phyloP scores from a whole-genome alignment of 139 green algal genomes.

The Diplosphaera chodatii region DNA sequence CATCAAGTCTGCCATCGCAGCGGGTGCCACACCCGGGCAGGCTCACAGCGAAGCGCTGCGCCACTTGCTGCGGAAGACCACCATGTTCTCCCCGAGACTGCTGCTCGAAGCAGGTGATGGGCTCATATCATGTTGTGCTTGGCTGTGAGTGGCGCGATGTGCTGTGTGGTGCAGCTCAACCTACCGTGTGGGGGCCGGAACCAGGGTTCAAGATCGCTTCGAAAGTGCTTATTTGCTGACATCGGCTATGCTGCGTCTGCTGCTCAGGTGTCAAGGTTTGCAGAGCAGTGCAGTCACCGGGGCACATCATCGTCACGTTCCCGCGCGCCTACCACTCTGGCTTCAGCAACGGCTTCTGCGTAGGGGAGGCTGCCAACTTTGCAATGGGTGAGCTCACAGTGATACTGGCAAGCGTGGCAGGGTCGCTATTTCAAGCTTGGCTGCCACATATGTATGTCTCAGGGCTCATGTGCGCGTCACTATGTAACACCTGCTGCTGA shows the following conservation, averaged over 20 bases:
- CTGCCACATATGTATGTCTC: too few relatives aligned
- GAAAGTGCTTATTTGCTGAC: too few relatives aligned
- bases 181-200: too few relatives aligned
- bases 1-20: neutral
- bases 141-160: too few relatives aligned
- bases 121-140: too few relatives aligned
- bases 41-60: constrained; percentile 10
- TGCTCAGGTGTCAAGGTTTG: constrained; percentile 52
- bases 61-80: constrained; percentile 61
- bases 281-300: constrained; percentile 62
- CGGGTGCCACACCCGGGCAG: constrained; percentile 1
- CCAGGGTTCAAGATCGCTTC: too few relatives aligned
- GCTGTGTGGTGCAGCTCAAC: too few relatives aligned
- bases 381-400: constrained; percentile 31
- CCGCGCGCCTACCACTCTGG: constrained; percentile 77
- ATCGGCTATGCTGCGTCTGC: too few relatives aligned
- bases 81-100: constrained; percentile 50
- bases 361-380: constrained; percentile 91
- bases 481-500: neutral
- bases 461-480: too few relatives aligned
- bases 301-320: constrained; percentile 86
- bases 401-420: too few relatives aligned
- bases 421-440: too few relatives aligned
- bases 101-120: constrained; percentile 51
- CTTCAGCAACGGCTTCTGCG: constrained; percentile 80